Conservation (phyloP, 805 yeast genomes). For the Wickerhamomyces hampshirensis region DNA sequence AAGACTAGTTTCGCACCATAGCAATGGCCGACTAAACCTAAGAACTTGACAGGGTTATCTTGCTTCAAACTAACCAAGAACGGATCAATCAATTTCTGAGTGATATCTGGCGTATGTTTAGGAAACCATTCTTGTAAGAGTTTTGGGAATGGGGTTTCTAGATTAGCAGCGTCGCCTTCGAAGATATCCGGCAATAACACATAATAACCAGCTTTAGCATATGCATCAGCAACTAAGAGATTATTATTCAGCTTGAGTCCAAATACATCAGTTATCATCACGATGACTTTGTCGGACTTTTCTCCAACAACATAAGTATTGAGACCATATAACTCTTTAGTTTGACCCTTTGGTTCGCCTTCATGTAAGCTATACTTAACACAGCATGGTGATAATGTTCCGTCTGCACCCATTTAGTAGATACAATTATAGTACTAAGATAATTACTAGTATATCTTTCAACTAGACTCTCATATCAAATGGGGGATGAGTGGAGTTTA, state of each 20-base stretch:
- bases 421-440: too few relatives aligned
- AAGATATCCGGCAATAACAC: conserved; percentile 78
- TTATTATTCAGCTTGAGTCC: conserved; percentile 59
- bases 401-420: too few relatives aligned
- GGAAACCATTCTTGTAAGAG: conserved; percentile 42
- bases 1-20: conserved; percentile 74
- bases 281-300: conserved; percentile 38
- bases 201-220: conserved; percentile 57
- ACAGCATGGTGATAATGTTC: conserved; percentile 39
- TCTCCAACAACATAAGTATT: conserved; percentile 45
- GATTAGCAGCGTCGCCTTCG: conserved; percentile 37
- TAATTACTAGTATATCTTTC: too few relatives aligned
- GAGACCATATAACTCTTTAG: conserved; percentile 37
- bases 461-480: too few relatives aligned
- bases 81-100: conserved; percentile 42
- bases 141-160: conserved; percentile 19
- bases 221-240: conserved; percentile 58
- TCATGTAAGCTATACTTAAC: conserved; percentile 36
- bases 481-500: too few relatives aligned
- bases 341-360: conserved; percentile 45
- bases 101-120: conserved; percentile 45
- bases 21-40: conserved; percentile 74
- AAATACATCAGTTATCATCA: conserved; percentile 64
- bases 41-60: conserved; percentile 40
- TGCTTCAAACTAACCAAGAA: conserved; percentile 42